Base-by-base conservation (phyloP, 2,329 filamentous ascomycete genomes). In the Chrysoporthe cubensis region DNA sequence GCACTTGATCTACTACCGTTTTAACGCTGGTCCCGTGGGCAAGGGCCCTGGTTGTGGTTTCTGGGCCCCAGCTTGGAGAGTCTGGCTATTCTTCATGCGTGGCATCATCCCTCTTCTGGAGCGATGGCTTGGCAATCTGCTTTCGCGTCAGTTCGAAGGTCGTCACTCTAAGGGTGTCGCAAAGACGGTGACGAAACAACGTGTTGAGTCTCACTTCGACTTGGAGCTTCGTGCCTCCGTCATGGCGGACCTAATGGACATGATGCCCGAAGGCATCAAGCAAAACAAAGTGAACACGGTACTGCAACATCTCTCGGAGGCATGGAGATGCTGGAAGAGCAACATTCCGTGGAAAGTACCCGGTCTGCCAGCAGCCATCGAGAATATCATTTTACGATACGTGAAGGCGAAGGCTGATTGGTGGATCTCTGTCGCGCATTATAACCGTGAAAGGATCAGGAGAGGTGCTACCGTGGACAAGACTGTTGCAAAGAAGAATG, bases 331-430 rank as follows among this genome's bases (percentile, higher is more conserved):
- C 83, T 99, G 96, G 96, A 99, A 99, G 90, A 97, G 94, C 81
- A 99, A 99, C 76, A 99, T 99, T 73, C 96, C 96, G 0, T 99
- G 96, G 96, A 99, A 99, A 83, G 96, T 99, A 2, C 96, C 96
- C 63, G 96, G 96, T 48, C 81, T 99, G 69, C 96, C 96, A 52
- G 96, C 96, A 16, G 95, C 96, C 0, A 98, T 99, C 71, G 96
- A 99, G 81, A 99, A 98, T 76, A 97, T 99, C 74, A 99, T 99
- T 75, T 85, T 99, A 70, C 92, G 96, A 75, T 99, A 99, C 74
- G 96, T 99, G 74, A 99, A 99, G 84, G 95, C 94, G 73, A 99
- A 99, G 84, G 96, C 96, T 21, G 96, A 99, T 78, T 99, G 96
- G 96, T 99, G 96, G 96, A 95, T 99, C 70, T 98, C 94, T 32